Base-by-base conservation (phyloP, 129 eudicot species). In the Heracleum sosnowskyi region DNA sequence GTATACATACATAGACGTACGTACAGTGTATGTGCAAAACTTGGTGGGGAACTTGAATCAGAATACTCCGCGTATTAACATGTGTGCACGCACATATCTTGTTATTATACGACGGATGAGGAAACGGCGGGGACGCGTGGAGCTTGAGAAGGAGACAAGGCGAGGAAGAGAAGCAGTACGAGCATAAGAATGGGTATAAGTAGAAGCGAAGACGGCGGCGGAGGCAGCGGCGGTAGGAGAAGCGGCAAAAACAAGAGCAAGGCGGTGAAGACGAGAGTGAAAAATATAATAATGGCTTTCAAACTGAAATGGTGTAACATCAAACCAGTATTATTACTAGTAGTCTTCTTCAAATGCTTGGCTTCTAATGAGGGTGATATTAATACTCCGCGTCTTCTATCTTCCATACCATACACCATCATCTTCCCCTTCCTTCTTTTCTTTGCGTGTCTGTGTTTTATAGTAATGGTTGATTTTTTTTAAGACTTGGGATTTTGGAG, bases 221-320 rank as follows among this genome's bases (percentile, higher is more conserved):
- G 92, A 35, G 88, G 92, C 53, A 84, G 88, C 63, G 92, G 90
- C 81, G 90, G 90, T 60, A 89, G 73, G 33, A 86, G 57, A 51
- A 82, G 69, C 83, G 92, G 92, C 80, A 88, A 53, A 41, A 81
- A 36, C 68, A 84, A 31, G 17, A 88, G 77, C 46, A 80, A 69
- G 69, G 53, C 78, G 55, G 90, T 86, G 0, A 86, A 47, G 20
- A 77, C 44, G 4, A 84, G 64, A 87, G 86, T 82, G 35, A 79
- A 11, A 0, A 51, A n/a, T 24, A 66, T 66, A 1, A 66, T 66
- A 1, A 82, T 7, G 13, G 26, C 77, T 57, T 57, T 69, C 31
- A 33, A 29, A 18, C 80, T 76, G 22, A 46, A 75, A 24, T 29
- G 55, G 20, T 57, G 80, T 4, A 17, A 11, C 76, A 79, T 81